Evolutionary conservation across 495 filamentous ascomycete genomes (phyloP).

Genomic region (Daldinia bambusicola): DNA sequence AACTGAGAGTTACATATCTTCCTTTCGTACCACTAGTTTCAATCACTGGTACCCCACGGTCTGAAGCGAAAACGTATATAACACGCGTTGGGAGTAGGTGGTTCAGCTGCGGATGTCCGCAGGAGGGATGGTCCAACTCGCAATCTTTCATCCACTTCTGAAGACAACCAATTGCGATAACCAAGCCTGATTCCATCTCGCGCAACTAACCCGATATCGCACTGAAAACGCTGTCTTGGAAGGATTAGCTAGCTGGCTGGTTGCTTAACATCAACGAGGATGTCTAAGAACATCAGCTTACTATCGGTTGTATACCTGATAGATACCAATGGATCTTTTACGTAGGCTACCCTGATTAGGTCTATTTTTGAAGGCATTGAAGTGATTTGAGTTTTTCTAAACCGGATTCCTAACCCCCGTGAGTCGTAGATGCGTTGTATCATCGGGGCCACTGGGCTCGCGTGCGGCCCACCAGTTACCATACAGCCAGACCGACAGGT

Average conservation of each 20-base stretch:
- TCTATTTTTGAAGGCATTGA: slow-evolving; percentile 15
- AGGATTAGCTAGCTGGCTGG: background rate
- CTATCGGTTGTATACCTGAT: slow-evolving; percentile 16
- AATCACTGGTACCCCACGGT: slow-evolving; percentile 14
- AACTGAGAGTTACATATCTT: slow-evolving; percentile 28
- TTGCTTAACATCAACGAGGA: background rate
- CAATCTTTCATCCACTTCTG: slow-evolving; percentile 29
- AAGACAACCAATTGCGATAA: slow-evolving; percentile 20
- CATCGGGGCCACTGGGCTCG: background rate
- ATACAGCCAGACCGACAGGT: slow-evolving; percentile 31
- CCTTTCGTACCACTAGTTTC: slow-evolving; percentile 18
- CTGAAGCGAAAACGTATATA: slow-evolving; percentile 22
- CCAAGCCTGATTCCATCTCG: slow-evolving; percentile 23
- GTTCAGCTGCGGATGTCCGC: slow-evolving; percentile 18
- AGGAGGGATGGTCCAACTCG: slow-evolving; percentile 17
- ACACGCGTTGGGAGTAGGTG: slow-evolving; percentile 18
- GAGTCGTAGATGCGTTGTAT: slow-evolving; percentile 20
- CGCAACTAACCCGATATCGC: slow-evolving; percentile 25
- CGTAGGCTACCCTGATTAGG: slow-evolving; percentile 17
- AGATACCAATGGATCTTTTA: slow-evolving; percentile 20
- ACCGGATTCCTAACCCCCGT: slow-evolving; percentile 26
- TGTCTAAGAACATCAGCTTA: background rate
- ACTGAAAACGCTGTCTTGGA: slow-evolving; percentile 16
- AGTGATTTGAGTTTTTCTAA: slow-evolving; percentile 25
- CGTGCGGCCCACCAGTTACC: slow-evolving; percentile 26